Evolutionary conservation across 768 basidiomycete species (phyloP).

Genomic region (Nevesoporus exiguus): DNA sequence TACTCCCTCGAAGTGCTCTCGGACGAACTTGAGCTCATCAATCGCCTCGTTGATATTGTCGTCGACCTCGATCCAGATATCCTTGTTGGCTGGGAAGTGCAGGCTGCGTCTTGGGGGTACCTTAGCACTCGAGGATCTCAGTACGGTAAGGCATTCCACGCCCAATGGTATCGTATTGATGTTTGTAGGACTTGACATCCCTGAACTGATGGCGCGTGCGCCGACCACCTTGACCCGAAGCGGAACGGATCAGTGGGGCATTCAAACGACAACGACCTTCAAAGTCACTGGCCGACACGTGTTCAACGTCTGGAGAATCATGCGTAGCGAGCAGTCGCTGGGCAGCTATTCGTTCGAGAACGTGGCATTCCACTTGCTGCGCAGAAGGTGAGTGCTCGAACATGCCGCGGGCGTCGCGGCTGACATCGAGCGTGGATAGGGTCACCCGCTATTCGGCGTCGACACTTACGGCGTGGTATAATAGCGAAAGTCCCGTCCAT

Average conservation of each 20-base stretch:
- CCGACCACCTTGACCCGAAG: constrained; percentile 36
- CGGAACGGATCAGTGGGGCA: constrained; percentile 65
- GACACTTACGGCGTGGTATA: constrained; percentile 68
- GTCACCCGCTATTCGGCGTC: constrained; percentile 68
- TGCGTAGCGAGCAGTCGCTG: constrained; percentile 79
- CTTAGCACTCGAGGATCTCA: constrained; percentile 57
- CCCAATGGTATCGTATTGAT: constrained; percentile 1
- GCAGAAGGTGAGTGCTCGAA: constrained; percentile 52
- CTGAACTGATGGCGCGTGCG: constrained; percentile 75
- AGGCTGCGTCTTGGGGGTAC: constrained; percentile 89
- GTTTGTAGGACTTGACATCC: constrained; percentile 63
- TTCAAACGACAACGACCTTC: constrained; percentile 75
- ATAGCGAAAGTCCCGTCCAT: constrained; percentile 55
- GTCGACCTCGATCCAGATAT: constrained; percentile 86
- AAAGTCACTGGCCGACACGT: constrained; percentile 86
- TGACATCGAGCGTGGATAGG: constrained; percentile 37
- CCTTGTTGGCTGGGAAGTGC: constrained; percentile 89
- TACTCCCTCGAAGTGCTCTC: constrained; percentile 51
- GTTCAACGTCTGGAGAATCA: constrained; percentile 88
- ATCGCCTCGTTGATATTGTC: constrained; percentile 70
- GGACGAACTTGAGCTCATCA: constrained; percentile 78
- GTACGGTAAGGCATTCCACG: constrained; percentile 43
- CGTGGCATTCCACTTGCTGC: constrained; percentile 77
- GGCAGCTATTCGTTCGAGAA: constrained; percentile 88
- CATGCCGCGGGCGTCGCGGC: background rate